Evolutionary conservation across 2,329 filamentous ascomycete genomes (phyloP), one percentile per base, ranked within the genome.

Genomic region (Colletotrichum sp.): DNA sequence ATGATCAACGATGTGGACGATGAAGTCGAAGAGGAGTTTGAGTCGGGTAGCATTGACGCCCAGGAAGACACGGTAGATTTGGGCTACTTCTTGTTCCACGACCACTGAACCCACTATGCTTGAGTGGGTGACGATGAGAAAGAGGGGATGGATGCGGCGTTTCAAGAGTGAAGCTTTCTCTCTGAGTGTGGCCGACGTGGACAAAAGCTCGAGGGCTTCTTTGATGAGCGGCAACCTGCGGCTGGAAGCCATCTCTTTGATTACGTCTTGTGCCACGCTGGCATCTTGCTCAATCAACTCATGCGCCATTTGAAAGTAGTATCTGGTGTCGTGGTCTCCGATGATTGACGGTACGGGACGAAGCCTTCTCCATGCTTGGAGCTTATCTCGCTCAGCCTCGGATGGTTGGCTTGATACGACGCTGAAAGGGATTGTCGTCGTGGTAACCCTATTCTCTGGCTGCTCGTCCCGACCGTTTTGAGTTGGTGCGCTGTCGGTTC

Each of bases 81-180:
- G 70, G 4, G 83, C 81, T 2, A 86, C 83, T 39, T 86, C 79
- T 44, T 84, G 81, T 69, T 88, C 86, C 16, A 88, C 78, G 0
- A 86, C 79, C 13, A 83, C 82, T 9, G 85, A 87, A 62, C 84
- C 82, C 3, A 82, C 73, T 8, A 86, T 81, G 6, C 80, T 78
- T 5, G 79, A 71, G 30, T 87, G 84, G 2, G 83, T 84, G 15
- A 87, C 72, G 8, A 87, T 61, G 8, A 79, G 74, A 39, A 87
- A 85, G 2, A 87, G 78, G 0, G 83, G 85, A 32, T 76, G 77
- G 16, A 75, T 62, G 13, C 67, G 67, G 12, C 32, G 64, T 25
- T 66, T 25, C 67, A 59, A 75, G 3, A 71, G 34, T 25, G 61
- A 9, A 19, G 34, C 49, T 27, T 59, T 66, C 16, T 49, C 44